phyloP scores from a whole-genome alignment of 306 rosid species.

The Trifolium dubium region DNA sequence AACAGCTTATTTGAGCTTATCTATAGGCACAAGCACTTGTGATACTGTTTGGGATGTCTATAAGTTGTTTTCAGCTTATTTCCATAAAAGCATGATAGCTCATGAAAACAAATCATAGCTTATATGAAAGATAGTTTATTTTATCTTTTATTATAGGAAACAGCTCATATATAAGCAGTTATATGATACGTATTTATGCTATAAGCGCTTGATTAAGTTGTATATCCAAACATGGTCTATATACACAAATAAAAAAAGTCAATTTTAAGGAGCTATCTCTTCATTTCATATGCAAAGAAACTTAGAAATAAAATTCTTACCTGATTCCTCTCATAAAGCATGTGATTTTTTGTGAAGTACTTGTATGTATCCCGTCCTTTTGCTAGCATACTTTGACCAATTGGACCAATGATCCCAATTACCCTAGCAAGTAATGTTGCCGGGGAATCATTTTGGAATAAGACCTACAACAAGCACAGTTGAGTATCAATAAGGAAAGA shows the following conservation, averaged over 20 bases:
- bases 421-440: slow-evolving; percentile 95
- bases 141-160: background rate
- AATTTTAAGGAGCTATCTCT: background rate
- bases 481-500: slow-evolving; percentile 35
- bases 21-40: background rate
- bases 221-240: background rate
- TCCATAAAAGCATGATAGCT: too few species aligned
- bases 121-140: too few species aligned
- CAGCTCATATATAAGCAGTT: background rate
- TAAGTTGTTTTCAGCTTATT: too few species aligned
- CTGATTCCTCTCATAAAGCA: slow-evolving; percentile 99
- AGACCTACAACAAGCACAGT: slow-evolving; percentile 63
- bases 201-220: background rate
- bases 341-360: slow-evolving; percentile 91
- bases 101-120: background rate
- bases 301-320: slow-evolving; percentile 48
- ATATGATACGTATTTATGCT: background rate
- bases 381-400: slow-evolving; percentile 88
- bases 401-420: slow-evolving; percentile 83
- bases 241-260: background rate
- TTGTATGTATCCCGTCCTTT: slow-evolving; percentile 94
- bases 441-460: slow-evolving; percentile 96
- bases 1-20: background rate
- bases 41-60: background rate
- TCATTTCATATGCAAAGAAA: slow-evolving; percentile 2